phyloP scores from a whole-genome alignment of 2,329 filamentous ascomycete genomes.

The Botrytis deweyae region DNA sequence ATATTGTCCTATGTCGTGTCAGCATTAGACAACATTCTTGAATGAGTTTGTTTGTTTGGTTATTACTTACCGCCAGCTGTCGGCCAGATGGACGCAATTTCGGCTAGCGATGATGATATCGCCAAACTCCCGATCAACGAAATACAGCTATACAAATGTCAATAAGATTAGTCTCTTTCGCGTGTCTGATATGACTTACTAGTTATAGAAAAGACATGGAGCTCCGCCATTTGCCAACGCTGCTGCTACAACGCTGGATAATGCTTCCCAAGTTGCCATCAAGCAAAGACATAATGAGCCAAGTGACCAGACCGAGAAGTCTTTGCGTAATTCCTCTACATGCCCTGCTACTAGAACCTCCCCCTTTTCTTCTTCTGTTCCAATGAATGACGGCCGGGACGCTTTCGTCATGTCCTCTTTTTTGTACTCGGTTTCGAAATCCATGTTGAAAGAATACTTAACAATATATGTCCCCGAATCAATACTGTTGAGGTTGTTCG shows the following conservation, averaged over 20 bases:
- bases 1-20: conserved; percentile 47
- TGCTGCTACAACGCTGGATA: conserved; percentile 44
- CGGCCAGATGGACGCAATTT: conserved; percentile 45
- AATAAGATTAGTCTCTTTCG: neutral
- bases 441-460: neutral
- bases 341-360: neutral
- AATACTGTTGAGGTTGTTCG: neutral
- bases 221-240: conserved; percentile 48
- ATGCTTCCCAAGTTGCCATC: conserved; percentile 16
- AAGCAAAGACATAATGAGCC: conserved; percentile 38
- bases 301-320: conserved; percentile 47
- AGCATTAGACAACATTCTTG: neutral
- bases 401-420: neutral
- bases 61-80: conserved; percentile 35
- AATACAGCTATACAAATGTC: conserved; percentile 39
- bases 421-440: neutral
- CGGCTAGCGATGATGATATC: conserved; percentile 44
- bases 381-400: neutral
- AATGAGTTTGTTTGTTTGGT: neutral
- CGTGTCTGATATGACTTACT: conserved; percentile 35
- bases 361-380: neutral
- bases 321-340: conserved; percentile 33
- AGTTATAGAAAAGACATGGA: conserved; percentile 48
- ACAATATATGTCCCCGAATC: neutral
- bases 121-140: conserved; percentile 45